Base-by-base conservation (phyloP, 1,284 basidiomycete genomes). In the Leucoagaricus sp. region DNA sequence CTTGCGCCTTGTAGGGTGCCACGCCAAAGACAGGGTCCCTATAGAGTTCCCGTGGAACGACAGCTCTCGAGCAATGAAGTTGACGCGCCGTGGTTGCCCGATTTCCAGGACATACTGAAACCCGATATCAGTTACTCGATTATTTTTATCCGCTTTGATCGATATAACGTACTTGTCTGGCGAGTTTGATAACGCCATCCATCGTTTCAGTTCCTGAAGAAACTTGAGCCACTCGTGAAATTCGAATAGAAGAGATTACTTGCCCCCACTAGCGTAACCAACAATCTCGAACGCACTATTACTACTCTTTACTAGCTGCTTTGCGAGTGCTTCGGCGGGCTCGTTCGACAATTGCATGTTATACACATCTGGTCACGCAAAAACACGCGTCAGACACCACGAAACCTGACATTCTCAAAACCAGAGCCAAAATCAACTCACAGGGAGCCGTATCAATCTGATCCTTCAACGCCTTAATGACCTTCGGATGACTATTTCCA, bases 11-110 rank as follows among this genome's bases (percentile, higher is more conserved):
- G 72, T 66, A 4, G 86, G 85, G 62, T 92, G 85, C 62, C 83
- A 75, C 0, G 84, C 82, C 12, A 92, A 75, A 12, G 86, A 80
- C 15, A 93, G 72, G 0, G 89, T 88, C 33, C 79, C 80, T 26
- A 94, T 65, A 2, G 90, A 91, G 69, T 94, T 94, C 1, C 93
- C 93, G 67, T 95, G 93, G 72, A 85, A 95, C 2, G 89, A 91
- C 21, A 92, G 73, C 49, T 87, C 69, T 15, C 93, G 81, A n/a
- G 82, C 88, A 63, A 95, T 93, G 67, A 89, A 93, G 63, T 93
- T 87, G 50, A 65, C 82, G 48, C 93, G 81, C 62, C 87, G 72
- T 0, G 81, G 76, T 69, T 94, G 85, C 1, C 83, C 82, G 0
- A 75, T 83, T 67, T 93, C 89, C 41, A 82, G 76, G 62, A 77